Percentiles rank a stretch among this genome's conserved stretches.
phyloP scores from a whole-genome alignment of 495 filamentous ascomycete species.

The Penicillium longicatenatum region DNA sequence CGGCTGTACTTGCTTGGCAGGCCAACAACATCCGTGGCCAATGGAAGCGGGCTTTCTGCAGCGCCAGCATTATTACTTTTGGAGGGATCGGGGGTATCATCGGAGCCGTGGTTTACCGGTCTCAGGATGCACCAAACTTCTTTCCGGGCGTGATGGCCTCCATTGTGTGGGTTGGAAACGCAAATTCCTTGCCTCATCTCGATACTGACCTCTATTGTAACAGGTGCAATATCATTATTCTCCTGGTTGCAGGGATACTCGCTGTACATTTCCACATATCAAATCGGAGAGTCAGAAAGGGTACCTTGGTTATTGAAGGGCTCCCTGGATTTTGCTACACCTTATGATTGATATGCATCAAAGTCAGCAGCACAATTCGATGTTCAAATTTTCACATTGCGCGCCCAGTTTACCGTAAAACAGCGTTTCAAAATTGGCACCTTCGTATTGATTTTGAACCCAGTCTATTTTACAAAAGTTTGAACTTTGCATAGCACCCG shows the following conservation, averaged over 20 bases:
- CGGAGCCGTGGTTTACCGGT: constrained; percentile 52
- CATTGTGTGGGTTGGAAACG: constrained; percentile 12
- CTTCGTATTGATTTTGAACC: too few relatives aligned
- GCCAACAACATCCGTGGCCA: constrained; percentile 61
- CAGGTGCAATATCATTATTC: not conserved
- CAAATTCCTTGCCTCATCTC: not conserved
- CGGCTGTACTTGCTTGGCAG: constrained; percentile 22
- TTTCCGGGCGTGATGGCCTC: constrained; percentile 46
- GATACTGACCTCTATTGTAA: not conserved
- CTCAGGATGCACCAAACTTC: constrained; percentile 50
- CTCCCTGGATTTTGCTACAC: constrained; percentile 17
- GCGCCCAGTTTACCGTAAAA: too few relatives aligned
- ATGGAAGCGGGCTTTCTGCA: constrained; percentile 58
- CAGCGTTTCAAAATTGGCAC: too few relatives aligned
- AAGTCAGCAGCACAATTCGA: too few relatives aligned
- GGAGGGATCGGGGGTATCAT: constrained; percentile 58
- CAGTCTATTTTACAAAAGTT: not conserved
- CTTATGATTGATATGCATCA: not conserved
- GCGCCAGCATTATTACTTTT: constrained; percentile 46
- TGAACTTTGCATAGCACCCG: not conserved
- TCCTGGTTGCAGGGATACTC: not conserved
- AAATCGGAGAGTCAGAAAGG: constrained; percentile 12
- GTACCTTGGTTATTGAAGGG: constrained; percentile 12
- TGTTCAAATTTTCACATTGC: too few relatives aligned
- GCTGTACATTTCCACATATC: not conserved